phyloP scores from a whole-genome alignment of 192 early-diverging fungal species.

The Thoreauomyces humboldtii region DNA sequence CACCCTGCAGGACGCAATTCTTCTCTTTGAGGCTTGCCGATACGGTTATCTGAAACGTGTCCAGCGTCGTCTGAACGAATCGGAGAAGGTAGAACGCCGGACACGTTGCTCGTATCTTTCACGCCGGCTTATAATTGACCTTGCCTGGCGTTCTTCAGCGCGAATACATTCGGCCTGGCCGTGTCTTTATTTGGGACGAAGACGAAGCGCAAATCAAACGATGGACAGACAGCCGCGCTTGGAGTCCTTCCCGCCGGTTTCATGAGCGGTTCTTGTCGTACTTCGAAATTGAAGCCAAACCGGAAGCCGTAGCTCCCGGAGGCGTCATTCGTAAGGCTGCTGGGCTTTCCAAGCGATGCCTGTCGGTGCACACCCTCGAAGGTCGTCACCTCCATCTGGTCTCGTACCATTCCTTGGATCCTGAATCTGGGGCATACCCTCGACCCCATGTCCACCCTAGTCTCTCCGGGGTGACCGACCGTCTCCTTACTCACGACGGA shows the following conservation, averaged over 20 bases:
- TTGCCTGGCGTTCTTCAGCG: slow-evolving; percentile 1
- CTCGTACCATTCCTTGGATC: no score
- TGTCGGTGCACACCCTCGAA: slow-evolving; percentile 13
- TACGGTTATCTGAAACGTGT: slow-evolving; percentile 15
- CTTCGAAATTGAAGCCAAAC: slow-evolving; percentile 17
- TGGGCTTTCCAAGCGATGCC: slow-evolving; percentile 18
- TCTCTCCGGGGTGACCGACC: not conserved
- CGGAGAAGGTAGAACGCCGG: slow-evolving; percentile 13
- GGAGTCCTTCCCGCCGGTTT: slow-evolving; percentile 17
- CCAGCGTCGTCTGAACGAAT: slow-evolving; percentile 13
- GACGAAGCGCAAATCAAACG: slow-evolving; percentile 19
- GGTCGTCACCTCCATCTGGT: slow-evolving; percentile 19
- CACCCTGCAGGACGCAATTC: slow-evolving; percentile 18
- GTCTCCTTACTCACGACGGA: not conserved
- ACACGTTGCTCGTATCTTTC: not conserved
- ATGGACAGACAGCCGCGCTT: slow-evolving; percentile 20
- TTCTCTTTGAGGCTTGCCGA: slow-evolving; percentile 23
- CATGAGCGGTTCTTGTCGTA: slow-evolving; percentile 15
- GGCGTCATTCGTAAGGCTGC: slow-evolving; percentile 1
- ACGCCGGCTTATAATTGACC: not conserved
- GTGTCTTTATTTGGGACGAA: slow-evolving; percentile 22
- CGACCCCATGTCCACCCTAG: not conserved
- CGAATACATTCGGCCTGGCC: slow-evolving; percentile 4
- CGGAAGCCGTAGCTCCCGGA: not conserved
- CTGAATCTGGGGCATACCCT: no score